These are phyloP conservation scores for Tilletia caries DNA, from an alignment of 1,284 basidiomycete genomes.

Conservation along the genomic window DNA sequence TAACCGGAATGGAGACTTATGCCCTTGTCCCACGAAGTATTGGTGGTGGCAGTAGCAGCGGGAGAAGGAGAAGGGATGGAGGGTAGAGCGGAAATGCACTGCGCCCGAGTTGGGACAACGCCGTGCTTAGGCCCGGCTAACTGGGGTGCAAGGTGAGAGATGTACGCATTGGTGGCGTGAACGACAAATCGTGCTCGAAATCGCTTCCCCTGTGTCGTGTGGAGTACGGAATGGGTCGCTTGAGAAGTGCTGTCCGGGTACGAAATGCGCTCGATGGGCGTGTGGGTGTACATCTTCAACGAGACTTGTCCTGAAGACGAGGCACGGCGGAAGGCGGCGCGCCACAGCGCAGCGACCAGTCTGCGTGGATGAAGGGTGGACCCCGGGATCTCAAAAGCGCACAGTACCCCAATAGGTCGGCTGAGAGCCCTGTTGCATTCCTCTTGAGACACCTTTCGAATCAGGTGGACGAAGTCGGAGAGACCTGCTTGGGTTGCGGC, in stretches of 20 bases:
- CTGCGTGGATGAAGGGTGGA: constrained; percentile 31
- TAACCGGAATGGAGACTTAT: constrained; percentile 57
- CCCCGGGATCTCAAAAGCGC: constrained; percentile 35
- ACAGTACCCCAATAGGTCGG: constrained; percentile 17
- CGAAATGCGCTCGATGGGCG: constrained; percentile 21
- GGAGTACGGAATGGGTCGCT: neutral
- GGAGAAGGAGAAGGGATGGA: too few species aligned
- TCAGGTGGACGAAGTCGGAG: constrained; percentile 16
- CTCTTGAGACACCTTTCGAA: constrained; percentile 22
- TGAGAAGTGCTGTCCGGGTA: neutral
- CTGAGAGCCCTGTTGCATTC: constrained; percentile 26
- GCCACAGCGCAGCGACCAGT: constrained; percentile 26
- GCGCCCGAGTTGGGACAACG: constrained; percentile 71
- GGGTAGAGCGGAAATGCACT: constrained; percentile 66
- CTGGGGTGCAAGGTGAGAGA: constrained; percentile 66
- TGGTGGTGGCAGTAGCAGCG: too few species aligned
- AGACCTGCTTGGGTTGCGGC: constrained; percentile 20
- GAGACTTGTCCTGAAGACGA: constrained; percentile 18
- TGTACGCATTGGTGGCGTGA: constrained; percentile 76
- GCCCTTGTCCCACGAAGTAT: constrained; percentile 24
- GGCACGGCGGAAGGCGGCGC: constrained; percentile 14
- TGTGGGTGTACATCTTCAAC: constrained; percentile 23
- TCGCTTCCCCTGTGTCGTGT: neutral
- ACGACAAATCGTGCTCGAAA: constrained; percentile 64
- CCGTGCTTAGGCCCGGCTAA: constrained; percentile 57